Percentiles rank a stretch among this genome's conserved stretches.
Conservation (phyloP, 805 yeast genomes). For the Tetrapisispora pingtungensis region DNA sequence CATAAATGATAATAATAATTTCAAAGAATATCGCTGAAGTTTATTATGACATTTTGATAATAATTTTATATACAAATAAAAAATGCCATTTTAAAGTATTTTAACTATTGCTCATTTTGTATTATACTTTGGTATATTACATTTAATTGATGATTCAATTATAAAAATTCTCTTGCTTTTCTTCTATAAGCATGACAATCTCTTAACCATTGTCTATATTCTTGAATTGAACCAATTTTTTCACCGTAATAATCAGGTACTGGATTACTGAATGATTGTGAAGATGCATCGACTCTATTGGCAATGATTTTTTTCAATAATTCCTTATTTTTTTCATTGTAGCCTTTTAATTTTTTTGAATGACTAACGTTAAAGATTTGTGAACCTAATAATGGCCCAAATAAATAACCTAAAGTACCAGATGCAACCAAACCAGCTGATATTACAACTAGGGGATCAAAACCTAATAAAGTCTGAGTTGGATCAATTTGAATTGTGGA, state of each 20-base stretch:
- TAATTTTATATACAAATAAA: neutral
- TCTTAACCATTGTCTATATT: slow-evolving; percentile 91
- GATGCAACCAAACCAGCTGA: slow-evolving; percentile 64
- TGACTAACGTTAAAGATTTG: slow-evolving; percentile 51
- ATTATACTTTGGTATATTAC: neutral
- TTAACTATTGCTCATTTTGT: too few species aligned
- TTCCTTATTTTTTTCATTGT: slow-evolving; percentile 53
- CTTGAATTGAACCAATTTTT: slow-evolving; percentile 75
- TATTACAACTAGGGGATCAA: slow-evolving; percentile 78
- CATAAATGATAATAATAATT: too few species aligned
- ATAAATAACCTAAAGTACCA: slow-evolving; percentile 66
- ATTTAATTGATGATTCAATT: slow-evolving; percentile 5
- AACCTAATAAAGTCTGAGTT: slow-evolving; percentile 73
- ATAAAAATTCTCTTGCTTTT: slow-evolving; percentile 67
- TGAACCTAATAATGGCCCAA: slow-evolving; percentile 78
- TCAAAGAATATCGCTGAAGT: neutral
- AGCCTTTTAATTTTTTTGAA: slow-evolving; percentile 37
- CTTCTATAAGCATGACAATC: slow-evolving; percentile 87
- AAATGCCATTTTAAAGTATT: neutral
- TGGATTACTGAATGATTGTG: slow-evolving; percentile 84
- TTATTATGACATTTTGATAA: too few species aligned
- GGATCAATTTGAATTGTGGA: slow-evolving; percentile 81
- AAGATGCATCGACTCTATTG: slow-evolving; percentile 86
- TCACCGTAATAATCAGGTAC: slow-evolving; percentile 99
- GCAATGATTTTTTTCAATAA: slow-evolving; percentile 65